These are phyloP conservation scores for Chaetomiaceae sp. DNA, from an alignment of 2,329 filamentous ascomycete species.

Conservation along the genomic window DNA sequence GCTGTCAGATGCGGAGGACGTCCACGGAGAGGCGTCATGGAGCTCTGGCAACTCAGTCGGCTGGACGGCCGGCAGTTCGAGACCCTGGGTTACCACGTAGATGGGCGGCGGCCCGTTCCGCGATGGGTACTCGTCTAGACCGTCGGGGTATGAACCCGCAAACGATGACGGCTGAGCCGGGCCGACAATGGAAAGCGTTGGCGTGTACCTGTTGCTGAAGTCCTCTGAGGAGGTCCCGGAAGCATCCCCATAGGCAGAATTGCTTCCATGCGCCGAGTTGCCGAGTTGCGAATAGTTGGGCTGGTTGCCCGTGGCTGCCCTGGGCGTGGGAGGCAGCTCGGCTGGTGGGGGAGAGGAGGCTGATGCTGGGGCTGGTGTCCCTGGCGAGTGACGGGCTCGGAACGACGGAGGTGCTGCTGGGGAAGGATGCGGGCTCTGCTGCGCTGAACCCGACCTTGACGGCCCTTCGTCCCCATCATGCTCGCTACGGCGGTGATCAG, in stretches of 20 bases:
- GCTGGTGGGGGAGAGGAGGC: constrained; percentile 8
- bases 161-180: constrained; percentile 18
- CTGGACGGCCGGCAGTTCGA: constrained; percentile 29
- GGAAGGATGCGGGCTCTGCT: constrained; percentile 29
- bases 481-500: constrained; percentile 34
- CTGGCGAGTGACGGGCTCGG: constrained; percentile 2
- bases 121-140: constrained; percentile 26
- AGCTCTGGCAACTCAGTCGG: constrained; percentile 30
- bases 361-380: constrained; percentile 1
- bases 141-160: constrained; percentile 21
- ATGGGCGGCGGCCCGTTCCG: constrained; percentile 29
- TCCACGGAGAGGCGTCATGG: constrained; percentile 39
- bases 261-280: constrained; percentile 4
- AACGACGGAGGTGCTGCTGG: constrained; percentile 21
- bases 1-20: constrained; percentile 45
- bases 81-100: constrained; percentile 26
- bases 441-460: constrained; percentile 27
- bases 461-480: constrained; percentile 41
- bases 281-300: constrained; percentile 9
- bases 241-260: constrained; percentile 1
- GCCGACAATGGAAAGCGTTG: constrained; percentile 25
- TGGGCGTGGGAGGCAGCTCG: constrained; percentile 14
- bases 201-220: constrained; percentile 12
- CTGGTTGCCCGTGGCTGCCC: constrained; percentile 6
- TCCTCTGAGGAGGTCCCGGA: constrained; percentile 2